Evolutionary conservation across 2,329 filamentous ascomycete species (phyloP).

Genomic region (Diplodia corticola): DNA sequence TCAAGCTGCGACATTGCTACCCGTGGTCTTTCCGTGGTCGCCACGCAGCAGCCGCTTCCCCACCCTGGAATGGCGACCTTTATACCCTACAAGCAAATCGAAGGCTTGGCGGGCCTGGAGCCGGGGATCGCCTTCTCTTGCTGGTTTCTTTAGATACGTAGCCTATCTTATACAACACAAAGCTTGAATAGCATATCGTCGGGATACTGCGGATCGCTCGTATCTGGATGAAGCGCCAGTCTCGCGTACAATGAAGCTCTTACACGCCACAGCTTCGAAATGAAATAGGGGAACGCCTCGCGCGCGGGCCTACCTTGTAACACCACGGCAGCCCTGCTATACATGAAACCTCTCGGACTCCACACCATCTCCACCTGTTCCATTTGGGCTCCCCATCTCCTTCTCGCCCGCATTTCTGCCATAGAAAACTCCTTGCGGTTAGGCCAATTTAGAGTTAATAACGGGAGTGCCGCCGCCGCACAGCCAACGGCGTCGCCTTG

Average conservation of each 20-base stretch:
- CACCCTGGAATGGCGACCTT: not conserved
- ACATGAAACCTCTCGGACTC: slow-evolving; percentile 3
- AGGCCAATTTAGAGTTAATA: not conserved
- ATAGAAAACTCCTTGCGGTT: not conserved
- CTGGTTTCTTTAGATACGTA: not conserved
- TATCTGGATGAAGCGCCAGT: slow-evolving; percentile 1
- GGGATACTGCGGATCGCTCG: not conserved
- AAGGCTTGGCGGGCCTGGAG: not conserved
- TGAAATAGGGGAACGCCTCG: slow-evolving; percentile 5
- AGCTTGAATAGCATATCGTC: not conserved
- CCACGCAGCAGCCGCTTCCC: not conserved
- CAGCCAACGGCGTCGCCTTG: not conserved
- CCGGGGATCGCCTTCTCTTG: not conserved
- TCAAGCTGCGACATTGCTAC: not conserved
- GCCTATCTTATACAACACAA: not conserved
- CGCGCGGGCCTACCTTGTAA: not conserved
- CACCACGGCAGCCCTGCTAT: not conserved
- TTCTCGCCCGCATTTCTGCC: not conserved
- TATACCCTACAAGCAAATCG: not conserved
- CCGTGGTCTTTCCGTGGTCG: not conserved
- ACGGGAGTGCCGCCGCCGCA: slow-evolving; percentile 2
- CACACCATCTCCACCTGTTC: not conserved
- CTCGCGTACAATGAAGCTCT: not conserved
- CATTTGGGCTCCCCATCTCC: not conserved
- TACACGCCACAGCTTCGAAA: not conserved